Base-by-base conservation (phyloP, 768 basidiomycete species). In the Leccinum subgranulosum region DNA sequence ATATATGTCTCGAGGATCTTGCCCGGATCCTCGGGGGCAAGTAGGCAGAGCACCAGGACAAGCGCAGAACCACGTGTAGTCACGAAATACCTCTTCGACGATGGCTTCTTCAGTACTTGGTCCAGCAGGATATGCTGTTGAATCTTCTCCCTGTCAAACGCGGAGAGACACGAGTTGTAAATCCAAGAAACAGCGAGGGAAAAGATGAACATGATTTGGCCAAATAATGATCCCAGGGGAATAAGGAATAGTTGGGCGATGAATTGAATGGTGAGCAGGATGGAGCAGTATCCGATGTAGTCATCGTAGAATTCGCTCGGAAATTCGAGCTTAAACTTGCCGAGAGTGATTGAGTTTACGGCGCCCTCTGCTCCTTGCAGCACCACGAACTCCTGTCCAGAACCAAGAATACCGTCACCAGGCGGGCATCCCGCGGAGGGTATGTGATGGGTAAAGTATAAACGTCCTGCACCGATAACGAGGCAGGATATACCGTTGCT, bases 101-200 rank as follows among this genome's bases (percentile, higher is more conserved):
- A 12, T 6, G 58, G 55, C 17, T 10, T 23, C 55, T 43, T 4
- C 12, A 46, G 45, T 2, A 46, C 45, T 46, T 46, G 21, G 45
- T 46, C 36, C 15, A 59, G n/a, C 15, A 59, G n/a, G 36, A 57
- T 59, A 19, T 23, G 55, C 23, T 33, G 58, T 27, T 65, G 64
- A 6, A 65, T 53, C 39, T 60, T 58, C 21, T 63, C 64, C 33
- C 60, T 63, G 31, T 78, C 76, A 68, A 78, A 63, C 8, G 63
- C 60, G 5, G 69, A 66, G 28, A 72, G 58, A 27, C 49, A 68
- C 15, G 58, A 59, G 47, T 67, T 72, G 57, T 71, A 70, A 6
- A 60, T 10, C 67, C 67, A 69, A 14, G 71, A 69, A 4, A 67
- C 60, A 2, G 48, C 70, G 8, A 72, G 64, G 1, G 68, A 62